These are phyloP conservation scores for Aquilaria sinensis DNA, from an alignment of 345 rosid species.

Conservation along the genomic window DNA sequence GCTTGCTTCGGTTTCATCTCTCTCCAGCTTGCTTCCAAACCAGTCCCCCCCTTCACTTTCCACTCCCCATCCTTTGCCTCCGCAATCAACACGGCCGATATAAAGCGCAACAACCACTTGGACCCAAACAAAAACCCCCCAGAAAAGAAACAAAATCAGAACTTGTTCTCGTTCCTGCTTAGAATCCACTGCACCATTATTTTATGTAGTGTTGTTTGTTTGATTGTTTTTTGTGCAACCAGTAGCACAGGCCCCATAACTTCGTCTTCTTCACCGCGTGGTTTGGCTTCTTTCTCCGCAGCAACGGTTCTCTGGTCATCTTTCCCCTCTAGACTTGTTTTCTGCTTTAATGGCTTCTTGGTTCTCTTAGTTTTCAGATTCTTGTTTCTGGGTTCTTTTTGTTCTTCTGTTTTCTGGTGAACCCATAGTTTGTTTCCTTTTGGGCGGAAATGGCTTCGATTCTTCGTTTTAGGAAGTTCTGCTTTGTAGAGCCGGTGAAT, in stretches of 20 bases:
- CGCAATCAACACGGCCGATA: too few relatives aligned
- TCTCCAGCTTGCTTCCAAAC: conserved; percentile 1
- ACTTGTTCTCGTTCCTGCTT: background rate
- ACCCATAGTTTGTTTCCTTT: background rate
- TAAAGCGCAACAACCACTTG: too few relatives aligned
- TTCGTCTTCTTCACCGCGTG: conserved; percentile 19
- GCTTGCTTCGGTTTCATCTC: conserved; percentile 11
- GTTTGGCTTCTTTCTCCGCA: background rate
- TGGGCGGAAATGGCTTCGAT: conserved; percentile 29
- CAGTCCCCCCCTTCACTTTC: background rate
- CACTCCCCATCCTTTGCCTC: background rate
- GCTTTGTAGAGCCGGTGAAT: conserved; percentile 33
- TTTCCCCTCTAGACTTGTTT: background rate
- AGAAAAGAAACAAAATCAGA: background rate
- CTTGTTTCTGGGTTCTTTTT: conserved; percentile 11
- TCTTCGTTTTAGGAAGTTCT: conserved; percentile 48
- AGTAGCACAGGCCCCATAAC: conserved; percentile 4
- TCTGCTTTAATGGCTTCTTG: too few relatives aligned
- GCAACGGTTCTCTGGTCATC: conserved; percentile 9
- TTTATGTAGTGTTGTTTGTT: background rate
- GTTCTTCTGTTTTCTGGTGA: conserved; percentile 7
- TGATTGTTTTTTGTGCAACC: conserved; percentile 7
- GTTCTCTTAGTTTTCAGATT: background rate
- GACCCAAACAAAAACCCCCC: too few relatives aligned
- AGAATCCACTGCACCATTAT: background rate